Evolutionary conservation across 257 asterid species (phyloP), one percentile per base, ranked within the genome.

Genomic region (Ballota nigra): DNA sequence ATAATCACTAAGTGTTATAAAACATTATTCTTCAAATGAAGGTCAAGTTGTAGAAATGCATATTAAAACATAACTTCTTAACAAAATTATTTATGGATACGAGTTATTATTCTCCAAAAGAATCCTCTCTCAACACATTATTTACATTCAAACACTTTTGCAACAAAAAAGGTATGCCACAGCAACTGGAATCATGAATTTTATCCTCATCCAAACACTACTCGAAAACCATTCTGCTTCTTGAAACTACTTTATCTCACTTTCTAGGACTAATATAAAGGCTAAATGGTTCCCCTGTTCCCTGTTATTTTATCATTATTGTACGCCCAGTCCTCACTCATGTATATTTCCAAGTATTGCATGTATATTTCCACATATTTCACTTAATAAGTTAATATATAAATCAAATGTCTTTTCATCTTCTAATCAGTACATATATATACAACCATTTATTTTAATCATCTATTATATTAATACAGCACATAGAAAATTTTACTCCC

Each of bases 1-100:
- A 24, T 18, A 43, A 70, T 18, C 13, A 3, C 16, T 36, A 52
- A 0, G 31, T 18, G 33, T 53, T 11, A 68, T 8, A 34, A 6
- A 52, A 38, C 26, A 38, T 24, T 40, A 41, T 41, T 58, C 59
- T 26, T 41, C 33, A 70, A 70, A 57, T 16, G 22, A 62, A 26
- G 59, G 45, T 57, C 18, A 57, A 69, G 55, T 55, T 69, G 57
- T 56, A 51, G 75, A 58, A 70, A 16, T 41, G 16, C 68, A 58
- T 26, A 16, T 6, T 16, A 23, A n/a, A 55, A 34, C 31, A 57
- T 70, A 19, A 23, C 8, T 16, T 10, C 22, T 8, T 40, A 40
- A 10, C 47, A 40, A 40, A 10, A 40, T 0, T 9, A 40, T 2
- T 40, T 40, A n/a, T 40, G 47, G 15, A 40, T 40, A 40, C 0